A percentile compares a stretch with the other conserved stretches of the same genome.
Evolutionary conservation across 345 rosid species (phyloP).

Genomic region (Eucalyptus regnans): DNA sequence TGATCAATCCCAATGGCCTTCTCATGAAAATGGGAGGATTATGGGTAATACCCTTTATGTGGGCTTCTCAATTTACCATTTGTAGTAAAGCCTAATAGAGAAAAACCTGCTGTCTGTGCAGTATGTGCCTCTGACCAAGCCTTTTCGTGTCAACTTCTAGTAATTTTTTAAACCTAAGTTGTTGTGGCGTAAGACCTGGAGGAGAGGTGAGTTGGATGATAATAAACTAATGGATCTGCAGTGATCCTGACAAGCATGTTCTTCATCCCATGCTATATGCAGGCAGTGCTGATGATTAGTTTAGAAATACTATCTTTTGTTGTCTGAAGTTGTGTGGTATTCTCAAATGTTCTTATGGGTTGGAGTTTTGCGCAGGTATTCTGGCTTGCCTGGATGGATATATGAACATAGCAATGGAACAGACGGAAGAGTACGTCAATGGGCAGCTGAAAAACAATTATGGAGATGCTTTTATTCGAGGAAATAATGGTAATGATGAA

Average conservation of each 20-base stretch:
- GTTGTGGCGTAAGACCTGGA: background rate
- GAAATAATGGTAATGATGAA: slow-evolving; percentile 62
- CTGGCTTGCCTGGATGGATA: too few species aligned
- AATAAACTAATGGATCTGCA: background rate
- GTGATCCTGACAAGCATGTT: background rate
- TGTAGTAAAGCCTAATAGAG: background rate
- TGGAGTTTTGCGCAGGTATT: too few species aligned
- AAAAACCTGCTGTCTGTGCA: background rate
- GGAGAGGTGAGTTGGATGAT: background rate
- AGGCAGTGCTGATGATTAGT: background rate
- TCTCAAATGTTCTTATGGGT: too few species aligned
- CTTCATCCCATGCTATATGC: background rate
- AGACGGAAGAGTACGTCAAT: too few species aligned
- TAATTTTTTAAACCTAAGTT: background rate
- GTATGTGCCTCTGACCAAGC: background rate
- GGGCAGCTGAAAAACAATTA: slow-evolving; percentile 65
- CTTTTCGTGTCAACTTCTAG: background rate
- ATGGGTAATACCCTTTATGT: background rate
- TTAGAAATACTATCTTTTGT: background rate
- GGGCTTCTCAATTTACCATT: background rate
- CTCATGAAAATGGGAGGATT: background rate
- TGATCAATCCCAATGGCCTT: background rate
- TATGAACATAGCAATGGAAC: too few species aligned
- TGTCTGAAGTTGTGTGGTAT: too few species aligned
- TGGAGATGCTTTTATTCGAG: slow-evolving; percentile 96